phyloP scores from a whole-genome alignment of 2,329 filamentous ascomycete species.

The Penicillium sclerotigenum region DNA sequence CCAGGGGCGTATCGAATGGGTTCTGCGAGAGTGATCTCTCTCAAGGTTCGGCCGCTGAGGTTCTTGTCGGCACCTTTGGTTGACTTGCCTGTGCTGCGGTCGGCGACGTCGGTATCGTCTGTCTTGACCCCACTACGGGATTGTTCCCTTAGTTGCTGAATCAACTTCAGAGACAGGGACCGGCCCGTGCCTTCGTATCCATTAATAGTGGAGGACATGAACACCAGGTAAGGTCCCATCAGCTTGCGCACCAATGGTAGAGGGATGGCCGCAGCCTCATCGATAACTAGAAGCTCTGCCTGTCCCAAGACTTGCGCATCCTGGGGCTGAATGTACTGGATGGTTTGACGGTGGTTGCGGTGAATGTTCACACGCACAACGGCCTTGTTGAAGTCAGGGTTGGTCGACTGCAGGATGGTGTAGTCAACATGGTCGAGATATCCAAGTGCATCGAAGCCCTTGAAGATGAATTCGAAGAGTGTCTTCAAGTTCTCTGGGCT shows the following conservation, averaged over 20 bases:
- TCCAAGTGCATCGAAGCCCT: constrained; percentile 89
- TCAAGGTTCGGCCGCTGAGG: constrained; percentile 70
- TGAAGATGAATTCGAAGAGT: constrained; percentile 96
- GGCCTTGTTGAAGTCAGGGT: constrained; percentile 98
- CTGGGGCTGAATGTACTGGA: constrained; percentile 96
- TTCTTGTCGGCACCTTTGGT: constrained; percentile 61
- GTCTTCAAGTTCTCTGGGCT: constrained; percentile 99
- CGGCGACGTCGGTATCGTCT: constrained; percentile 65
- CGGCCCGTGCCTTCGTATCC: constrained; percentile 96
- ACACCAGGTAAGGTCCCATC: constrained; percentile 94
- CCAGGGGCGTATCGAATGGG: constrained; percentile 92
- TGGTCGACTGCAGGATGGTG: constrained; percentile 95
- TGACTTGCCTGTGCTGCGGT: constrained; percentile 73
- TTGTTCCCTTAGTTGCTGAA: constrained; percentile 94
- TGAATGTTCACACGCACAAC: constrained; percentile 97
- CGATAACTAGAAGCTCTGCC: constrained; percentile 91
- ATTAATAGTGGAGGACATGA: constrained; percentile 99
- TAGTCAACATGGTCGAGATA: constrained; percentile 97
- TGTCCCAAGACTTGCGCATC: constrained; percentile 93
- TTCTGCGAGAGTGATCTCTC: constrained; percentile 88
- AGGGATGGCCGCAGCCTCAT: constrained; percentile 95
- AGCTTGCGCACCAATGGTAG: constrained; percentile 87
- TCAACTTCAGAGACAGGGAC: constrained; percentile 91
- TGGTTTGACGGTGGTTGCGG: constrained; percentile 90
- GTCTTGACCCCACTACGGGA: constrained; percentile 63